Percentiles rank a stretch among this genome's conserved stretches.
Evolutionary conservation across 2,329 filamentous ascomycete genomes (phyloP).

Genomic region (Chaetothyriales sp.): DNA sequence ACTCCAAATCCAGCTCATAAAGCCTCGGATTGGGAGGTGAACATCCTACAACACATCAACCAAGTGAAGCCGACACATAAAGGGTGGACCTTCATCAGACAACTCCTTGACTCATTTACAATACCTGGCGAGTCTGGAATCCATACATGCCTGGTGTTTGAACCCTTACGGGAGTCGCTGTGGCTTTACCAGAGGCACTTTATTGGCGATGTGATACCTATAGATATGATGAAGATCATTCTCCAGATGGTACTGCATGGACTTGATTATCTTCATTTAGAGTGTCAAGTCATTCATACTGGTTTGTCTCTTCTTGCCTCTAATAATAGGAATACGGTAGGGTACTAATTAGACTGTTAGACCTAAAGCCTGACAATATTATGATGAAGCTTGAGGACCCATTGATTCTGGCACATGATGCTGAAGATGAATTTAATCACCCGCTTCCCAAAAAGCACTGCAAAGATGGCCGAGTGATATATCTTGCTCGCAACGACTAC

Average conservation of each 20-base stretch:
- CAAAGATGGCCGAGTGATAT: not conserved
- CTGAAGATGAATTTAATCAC: not conserved
- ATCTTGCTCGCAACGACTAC: not conserved
- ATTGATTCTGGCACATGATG: not conserved
- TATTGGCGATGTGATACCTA: slow-evolving; percentile 13
- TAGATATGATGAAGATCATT: slow-evolving; percentile 19
- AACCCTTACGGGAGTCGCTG: slow-evolving; percentile 12
- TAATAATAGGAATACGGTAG: too few relatives aligned
- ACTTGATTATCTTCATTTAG: slow-evolving; percentile 26
- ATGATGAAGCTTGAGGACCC: not conserved
- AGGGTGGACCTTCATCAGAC: slow-evolving; percentile 12
- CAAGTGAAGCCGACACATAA: slow-evolving; percentile 19
- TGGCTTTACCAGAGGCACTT: slow-evolving; percentile 18
- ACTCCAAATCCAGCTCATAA: not conserved
- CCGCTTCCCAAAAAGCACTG: not conserved
- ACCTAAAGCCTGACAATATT: not conserved
- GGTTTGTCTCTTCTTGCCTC: not conserved
- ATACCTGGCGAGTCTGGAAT: slow-evolving; percentile 20
- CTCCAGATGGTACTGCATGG: slow-evolving; percentile 24
- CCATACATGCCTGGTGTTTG: slow-evolving; percentile 26
- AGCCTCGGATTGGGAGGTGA: slow-evolving; percentile 1
- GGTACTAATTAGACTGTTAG: not conserved
- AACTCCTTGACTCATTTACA: slow-evolving; percentile 34
- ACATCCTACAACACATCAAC: slow-evolving; percentile 22
- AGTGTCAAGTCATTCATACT: slow-evolving; percentile 27